Percentiles rank a stretch among this genome's conserved stretches.
phyloP scores from a whole-genome alignment of 163 green algal species.

The Volvox carteri region DNA sequence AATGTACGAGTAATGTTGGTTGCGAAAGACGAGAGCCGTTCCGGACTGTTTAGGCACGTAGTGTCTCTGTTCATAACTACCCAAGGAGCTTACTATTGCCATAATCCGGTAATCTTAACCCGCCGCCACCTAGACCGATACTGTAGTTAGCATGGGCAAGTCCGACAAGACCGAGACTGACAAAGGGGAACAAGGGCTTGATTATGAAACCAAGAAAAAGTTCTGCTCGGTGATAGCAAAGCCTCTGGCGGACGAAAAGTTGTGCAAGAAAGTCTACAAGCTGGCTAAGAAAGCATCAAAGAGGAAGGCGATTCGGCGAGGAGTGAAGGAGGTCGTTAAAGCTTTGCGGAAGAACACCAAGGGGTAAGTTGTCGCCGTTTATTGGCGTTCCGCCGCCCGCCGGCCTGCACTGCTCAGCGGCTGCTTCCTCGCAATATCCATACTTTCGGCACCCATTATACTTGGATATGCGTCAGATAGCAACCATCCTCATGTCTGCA shows the following conservation, averaged over 20 bases:
- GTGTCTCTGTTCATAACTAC: neutral
- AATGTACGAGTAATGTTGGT: neutral
- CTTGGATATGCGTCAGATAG: too few species aligned
- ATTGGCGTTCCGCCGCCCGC: neutral
- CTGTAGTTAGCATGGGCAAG: conserved; percentile 53
- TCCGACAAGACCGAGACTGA: conserved; percentile 55
- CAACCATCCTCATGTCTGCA: conserved; percentile 73
- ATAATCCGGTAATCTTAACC: neutral
- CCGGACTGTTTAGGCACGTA: neutral
- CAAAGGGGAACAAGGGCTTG: conserved; percentile 47
- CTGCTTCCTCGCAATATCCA: neutral
- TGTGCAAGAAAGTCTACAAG: conserved; percentile 95
- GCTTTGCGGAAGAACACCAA: conserved; percentile 93
- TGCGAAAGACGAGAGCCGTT: neutral
- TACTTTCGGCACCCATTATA: too few species aligned
- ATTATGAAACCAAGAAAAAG: conserved; percentile 69
- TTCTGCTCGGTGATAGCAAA: conserved; percentile 88
- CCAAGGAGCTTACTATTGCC: neutral
- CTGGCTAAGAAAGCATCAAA: conserved; percentile 98
- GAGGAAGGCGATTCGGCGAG: conserved; percentile 95
- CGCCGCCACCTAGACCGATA: conserved; percentile 36
- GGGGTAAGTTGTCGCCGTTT: conserved; percentile 76
- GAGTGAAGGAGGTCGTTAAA: conserved; percentile 99
- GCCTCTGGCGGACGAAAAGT: conserved; percentile 93
- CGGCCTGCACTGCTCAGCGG: neutral